These are phyloP conservation scores for Coemansia sp. DNA, from an alignment of 192 early-diverging fungal genomes.

Conservation along the genomic window DNA sequence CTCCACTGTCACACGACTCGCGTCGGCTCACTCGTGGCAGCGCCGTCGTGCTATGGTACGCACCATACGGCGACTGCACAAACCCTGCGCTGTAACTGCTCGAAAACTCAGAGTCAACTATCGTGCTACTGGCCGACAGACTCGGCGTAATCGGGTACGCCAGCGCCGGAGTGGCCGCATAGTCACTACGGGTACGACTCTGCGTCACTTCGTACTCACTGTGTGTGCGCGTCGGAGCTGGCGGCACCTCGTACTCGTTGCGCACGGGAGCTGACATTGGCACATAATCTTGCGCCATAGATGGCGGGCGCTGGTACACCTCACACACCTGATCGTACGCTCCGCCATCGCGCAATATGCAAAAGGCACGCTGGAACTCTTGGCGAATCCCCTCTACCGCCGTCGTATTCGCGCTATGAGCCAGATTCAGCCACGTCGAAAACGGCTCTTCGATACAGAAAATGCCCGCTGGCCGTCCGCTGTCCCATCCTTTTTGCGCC, in stretches of 20 bases:
- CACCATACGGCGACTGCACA: neutral
- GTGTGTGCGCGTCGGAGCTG: neutral
- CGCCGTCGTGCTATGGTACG: neutral
- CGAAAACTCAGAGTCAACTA: neutral
- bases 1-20: neutral
- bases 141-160: neutral
- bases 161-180: neutral
- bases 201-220: neutral
- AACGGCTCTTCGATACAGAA: slow-evolving; percentile 96
- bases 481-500: slow-evolving; percentile 83
- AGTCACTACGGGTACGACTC: neutral
- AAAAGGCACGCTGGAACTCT: slow-evolving; percentile 79
- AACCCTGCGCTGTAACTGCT: neutral
- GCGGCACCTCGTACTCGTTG: neutral
- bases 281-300: neutral
- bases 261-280: neutral
- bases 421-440: slow-evolving; percentile 82
- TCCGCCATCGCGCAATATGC: slow-evolving; percentile 56
- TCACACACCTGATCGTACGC: slow-evolving; percentile 45
- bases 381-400: slow-evolving; percentile 73
- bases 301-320: slow-evolving; percentile 38
- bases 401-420: slow-evolving; percentile 80
- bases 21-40: neutral
- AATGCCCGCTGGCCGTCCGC: slow-evolving; percentile 61
- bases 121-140: neutral